These are phyloP conservation scores for Centaurea solstitialis DNA, from an alignment of 129 eudicot genomes.

Conservation along the genomic window DNA sequence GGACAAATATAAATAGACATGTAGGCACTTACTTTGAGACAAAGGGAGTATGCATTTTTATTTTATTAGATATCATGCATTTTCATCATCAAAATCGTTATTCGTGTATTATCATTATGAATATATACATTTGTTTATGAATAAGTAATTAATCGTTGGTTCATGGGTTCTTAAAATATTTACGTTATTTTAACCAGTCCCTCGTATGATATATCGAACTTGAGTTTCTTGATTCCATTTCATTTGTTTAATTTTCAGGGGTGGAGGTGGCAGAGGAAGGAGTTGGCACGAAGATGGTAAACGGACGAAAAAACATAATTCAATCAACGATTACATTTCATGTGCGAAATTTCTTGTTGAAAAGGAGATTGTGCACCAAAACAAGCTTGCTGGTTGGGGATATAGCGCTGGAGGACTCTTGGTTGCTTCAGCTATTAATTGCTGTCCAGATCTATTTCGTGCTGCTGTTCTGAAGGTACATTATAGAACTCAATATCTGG, in stretches of 20 bases:
- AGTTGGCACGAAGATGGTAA: conserved; percentile 89
- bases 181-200: not conserved
- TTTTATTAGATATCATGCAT: not conserved
- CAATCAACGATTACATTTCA: conserved; percentile 61
- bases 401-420: conserved; percentile 94
- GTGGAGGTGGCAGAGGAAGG: conserved; percentile 93
- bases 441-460: conserved; percentile 72
- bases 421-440: conserved; percentile 88
- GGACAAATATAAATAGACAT: not conserved
- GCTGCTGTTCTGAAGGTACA: conserved; percentile 85
- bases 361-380: conserved; percentile 57
- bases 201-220: not conserved
- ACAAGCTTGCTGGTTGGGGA: conserved; percentile 96
- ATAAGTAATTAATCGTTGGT: not conserved
- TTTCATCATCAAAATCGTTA: not conserved
- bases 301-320: conserved; percentile 58
- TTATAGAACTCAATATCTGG: not conserved
- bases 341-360: conserved; percentile 81
- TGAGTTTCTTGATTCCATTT: not conserved
- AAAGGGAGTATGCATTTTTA: not conserved
- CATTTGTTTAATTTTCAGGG: conserved; percentile 45
- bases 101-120: not conserved
- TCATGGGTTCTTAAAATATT: not conserved
- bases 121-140: not conserved
- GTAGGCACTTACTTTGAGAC: not conserved